A percentile compares a stretch with the other conserved stretches of the same genome.
These are phyloP conservation scores for Chalciporus sp. DNA, from an alignment of 1,284 basidiomycete genomes.

Conservation along the genomic window DNA sequence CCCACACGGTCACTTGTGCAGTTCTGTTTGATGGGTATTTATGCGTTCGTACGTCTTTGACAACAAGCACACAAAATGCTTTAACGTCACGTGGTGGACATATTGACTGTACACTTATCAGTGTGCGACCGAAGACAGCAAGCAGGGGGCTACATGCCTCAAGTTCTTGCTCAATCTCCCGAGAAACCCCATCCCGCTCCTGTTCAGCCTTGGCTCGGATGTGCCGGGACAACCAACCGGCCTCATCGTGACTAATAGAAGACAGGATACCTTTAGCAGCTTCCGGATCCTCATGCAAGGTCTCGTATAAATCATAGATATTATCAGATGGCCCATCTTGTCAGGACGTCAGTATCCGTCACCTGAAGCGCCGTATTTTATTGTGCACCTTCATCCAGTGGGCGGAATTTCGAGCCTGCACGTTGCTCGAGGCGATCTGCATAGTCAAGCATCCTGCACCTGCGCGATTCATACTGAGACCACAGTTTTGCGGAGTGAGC, in stretches of 20 bases:
- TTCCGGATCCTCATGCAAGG: constrained; percentile 55
- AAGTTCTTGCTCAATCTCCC: constrained; percentile 72
- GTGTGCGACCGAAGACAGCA: constrained; percentile 1
- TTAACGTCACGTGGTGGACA: constrained; percentile 83
- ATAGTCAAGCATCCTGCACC: constrained; percentile 49
- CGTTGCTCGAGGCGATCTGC: constrained; percentile 59
- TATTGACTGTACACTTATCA: constrained; percentile 44
- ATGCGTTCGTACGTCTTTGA: constrained; percentile 67
- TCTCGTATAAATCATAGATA: constrained; percentile 67
- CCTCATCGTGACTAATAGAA: constrained; percentile 46
- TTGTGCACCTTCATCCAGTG: constrained; percentile 48
- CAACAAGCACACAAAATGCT: constrained; percentile 78
- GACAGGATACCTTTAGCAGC: constrained; percentile 45
- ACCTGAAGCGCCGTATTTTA: neutral
- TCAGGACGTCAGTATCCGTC: neutral
- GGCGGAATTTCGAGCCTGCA: constrained; percentile 44
- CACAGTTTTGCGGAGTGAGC: constrained; percentile 55
- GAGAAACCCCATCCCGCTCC: constrained; percentile 52
- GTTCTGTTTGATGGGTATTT: constrained; percentile 54
- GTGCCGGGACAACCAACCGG: constrained; percentile 65
- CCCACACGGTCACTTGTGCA: constrained; percentile 86
- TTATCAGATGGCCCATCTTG: constrained; percentile 56
- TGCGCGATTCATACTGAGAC: constrained; percentile 54
- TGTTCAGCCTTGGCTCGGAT: constrained; percentile 53
- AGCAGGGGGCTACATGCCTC: constrained; percentile 45